These are phyloP conservation scores for Podaxis carcinomalis DNA, from an alignment of 768 basidiomycete species.

Conservation along the genomic window DNA sequence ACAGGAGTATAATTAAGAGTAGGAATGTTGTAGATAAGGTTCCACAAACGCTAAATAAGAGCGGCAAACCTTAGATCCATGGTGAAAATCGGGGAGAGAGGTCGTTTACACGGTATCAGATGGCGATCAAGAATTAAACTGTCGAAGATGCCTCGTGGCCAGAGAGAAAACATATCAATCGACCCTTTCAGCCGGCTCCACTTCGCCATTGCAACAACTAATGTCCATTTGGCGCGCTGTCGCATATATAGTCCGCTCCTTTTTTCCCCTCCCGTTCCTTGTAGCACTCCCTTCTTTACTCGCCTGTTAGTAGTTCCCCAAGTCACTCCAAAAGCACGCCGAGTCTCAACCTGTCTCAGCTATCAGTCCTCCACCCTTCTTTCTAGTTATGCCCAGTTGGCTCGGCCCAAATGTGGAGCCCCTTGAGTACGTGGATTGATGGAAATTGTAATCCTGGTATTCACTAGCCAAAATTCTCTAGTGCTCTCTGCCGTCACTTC, in stretches of 20 bases:
- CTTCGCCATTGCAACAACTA: background rate
- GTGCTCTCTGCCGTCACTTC: conserved; percentile 42
- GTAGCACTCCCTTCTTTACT: conserved; percentile 9
- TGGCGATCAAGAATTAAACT: conserved; percentile 4
- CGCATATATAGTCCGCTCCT: conserved; percentile 10
- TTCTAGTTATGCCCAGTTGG: conserved; percentile 25
- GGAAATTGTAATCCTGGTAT: background rate
- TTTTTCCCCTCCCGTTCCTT: conserved; percentile 12
- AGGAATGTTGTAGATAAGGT: background rate
- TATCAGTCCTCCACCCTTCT: background rate
- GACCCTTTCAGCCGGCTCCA: conserved; percentile 10
- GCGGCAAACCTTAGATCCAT: conserved; percentile 5
- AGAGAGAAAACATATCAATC: conserved; percentile 4
- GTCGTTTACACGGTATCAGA: background rate
- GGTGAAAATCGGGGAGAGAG: background rate
- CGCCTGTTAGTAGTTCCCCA: background rate
- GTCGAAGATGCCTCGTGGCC: conserved; percentile 9
- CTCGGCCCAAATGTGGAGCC: conserved; percentile 25
- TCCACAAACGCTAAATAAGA: background rate
- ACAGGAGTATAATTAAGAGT: background rate
- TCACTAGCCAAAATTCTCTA: conserved; percentile 15
- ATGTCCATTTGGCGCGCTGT: conserved; percentile 1
- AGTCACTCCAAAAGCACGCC: background rate
- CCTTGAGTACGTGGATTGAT: conserved; percentile 26
- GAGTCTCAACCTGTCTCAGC: conserved; percentile 7